Evolutionary conservation across 2,329 filamentous ascomycete species (phyloP), one percentile per base, ranked within the genome.

Genomic region (Xylaria polymorpha): DNA sequence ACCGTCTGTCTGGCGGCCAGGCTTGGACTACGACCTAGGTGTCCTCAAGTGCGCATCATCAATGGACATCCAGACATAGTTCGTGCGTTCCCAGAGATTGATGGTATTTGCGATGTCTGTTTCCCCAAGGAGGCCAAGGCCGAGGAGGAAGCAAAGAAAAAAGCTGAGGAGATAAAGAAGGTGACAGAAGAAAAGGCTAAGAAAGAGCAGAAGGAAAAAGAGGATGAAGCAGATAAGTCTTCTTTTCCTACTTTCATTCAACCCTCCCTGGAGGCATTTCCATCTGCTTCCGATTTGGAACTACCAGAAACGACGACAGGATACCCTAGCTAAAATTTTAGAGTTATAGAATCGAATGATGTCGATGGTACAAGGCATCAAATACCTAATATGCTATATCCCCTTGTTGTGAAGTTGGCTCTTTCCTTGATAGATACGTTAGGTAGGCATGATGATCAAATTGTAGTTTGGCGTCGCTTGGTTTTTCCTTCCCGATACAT

Each of bases 1-100:
- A 74, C 74, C 7, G 70, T 72, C 5, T 78, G 73, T 64, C 74
- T 76, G 1, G 77, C 37, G 35, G 80, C 79, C n/a, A 76, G 64
- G 4, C 59, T 75, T 1, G 67, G 71, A 0, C 44, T 74, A 4
- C 57, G 58, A 14, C 63, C 46, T 48, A 74, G 72, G 41, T 74
- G 74, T n/a, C n/a, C n/a, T 41, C 73, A 71, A 9, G 32, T 68
- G 22, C 60, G 44, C 3, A 68, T 76, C 7, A 57, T 66, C 4
- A 76, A 76, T 48, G 70, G 68, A 0, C 32, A 64, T 29, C 62
- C 63, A 2, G 37, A 65, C 14, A 60, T 61, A 8, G 15, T 51
- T 18, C 63, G 35, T 20, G 53, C 12, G 8, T 71, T 29, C 39
- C 69, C 55, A 7, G 39, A 8, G 1, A 61, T 75, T 22, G 62